Evolutionary conservation across 148 eudicot species (phyloP).

Genomic region (Chenopodium berlandieri): DNA sequence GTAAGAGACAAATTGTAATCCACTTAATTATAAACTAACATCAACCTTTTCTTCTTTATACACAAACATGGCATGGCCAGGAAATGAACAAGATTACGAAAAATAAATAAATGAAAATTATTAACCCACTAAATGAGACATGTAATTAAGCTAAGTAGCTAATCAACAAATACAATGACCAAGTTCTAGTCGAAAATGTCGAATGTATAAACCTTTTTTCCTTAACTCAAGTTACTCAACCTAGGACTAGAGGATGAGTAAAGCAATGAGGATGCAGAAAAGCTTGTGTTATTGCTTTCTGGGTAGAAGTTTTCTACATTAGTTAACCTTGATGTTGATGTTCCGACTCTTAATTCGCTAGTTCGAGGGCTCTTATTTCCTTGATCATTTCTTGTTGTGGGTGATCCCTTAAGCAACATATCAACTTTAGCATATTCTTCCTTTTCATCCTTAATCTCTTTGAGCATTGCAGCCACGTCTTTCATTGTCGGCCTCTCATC

Average conservation of each 20-base stretch:
- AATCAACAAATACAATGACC: neutral
- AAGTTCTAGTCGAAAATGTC: neutral
- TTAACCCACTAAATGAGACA: neutral
- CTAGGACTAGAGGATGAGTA: constrained; percentile 49
- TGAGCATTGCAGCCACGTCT: constrained; percentile 86
- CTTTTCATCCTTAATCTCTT: constrained; percentile 65
- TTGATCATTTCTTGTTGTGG: constrained; percentile 3
- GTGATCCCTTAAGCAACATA: constrained; percentile 43
- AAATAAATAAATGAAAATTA: constrained; percentile 5
- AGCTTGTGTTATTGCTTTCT: constrained; percentile 55
- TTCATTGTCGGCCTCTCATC: constrained; percentile 84
- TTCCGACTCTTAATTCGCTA: constrained; percentile 32
- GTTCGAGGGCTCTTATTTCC: constrained; percentile 25
- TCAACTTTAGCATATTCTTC: constrained; percentile 66
- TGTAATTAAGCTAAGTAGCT: neutral
- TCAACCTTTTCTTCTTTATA: constrained; percentile 33
- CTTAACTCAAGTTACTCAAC: constrained; percentile 25
- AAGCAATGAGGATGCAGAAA: constrained; percentile 70
- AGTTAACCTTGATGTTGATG: constrained; percentile 34
- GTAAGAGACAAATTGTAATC: constrained; percentile 19
- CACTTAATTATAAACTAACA: constrained; percentile 21
- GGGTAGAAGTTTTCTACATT: constrained; percentile 29
- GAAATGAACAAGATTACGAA: neutral
- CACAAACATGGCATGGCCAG: neutral
- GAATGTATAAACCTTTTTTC: neutral